These are phyloP conservation scores for Pseudogymnoascus sp. DNA, from an alignment of 2,329 filamentous ascomycete genomes.

Conservation along the genomic window DNA sequence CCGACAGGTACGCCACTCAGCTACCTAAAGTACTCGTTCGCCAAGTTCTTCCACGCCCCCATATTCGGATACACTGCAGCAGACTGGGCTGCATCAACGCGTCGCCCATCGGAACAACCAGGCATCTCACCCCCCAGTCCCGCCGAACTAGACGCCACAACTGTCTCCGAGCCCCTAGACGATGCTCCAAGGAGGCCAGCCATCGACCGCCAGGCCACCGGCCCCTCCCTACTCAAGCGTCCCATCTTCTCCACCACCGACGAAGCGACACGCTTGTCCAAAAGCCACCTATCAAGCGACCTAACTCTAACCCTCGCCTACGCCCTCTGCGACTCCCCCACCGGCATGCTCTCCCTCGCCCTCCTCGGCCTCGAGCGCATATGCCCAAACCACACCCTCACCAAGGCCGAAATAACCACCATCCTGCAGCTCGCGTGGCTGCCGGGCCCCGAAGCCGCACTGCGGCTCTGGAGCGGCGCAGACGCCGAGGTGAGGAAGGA, in stretches of 20 bases:
- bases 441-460: constrained; percentile 52
- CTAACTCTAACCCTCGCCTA: constrained; percentile 44
- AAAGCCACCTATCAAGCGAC: constrained; percentile 34
- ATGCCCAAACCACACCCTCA: constrained; percentile 34
- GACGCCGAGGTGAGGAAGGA: constrained; percentile 13
- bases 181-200: background rate
- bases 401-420: constrained; percentile 47
- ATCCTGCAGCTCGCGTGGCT: constrained; percentile 57
- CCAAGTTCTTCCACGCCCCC: constrained; percentile 38
- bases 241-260: constrained; percentile 15
- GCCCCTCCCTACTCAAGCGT: constrained; percentile 14
- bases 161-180: background rate
- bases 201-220: background rate
- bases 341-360: constrained; percentile 47
- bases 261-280: constrained; percentile 4
- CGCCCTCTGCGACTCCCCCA: constrained; percentile 53
- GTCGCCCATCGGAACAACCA: background rate
- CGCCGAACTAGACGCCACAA: background rate
- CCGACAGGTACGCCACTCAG: constrained; percentile 35
- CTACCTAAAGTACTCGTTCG: constrained; percentile 49
- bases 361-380: constrained; percentile 38
- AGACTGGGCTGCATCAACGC: constrained; percentile 20
- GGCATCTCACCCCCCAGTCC: background rate
- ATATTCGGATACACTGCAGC: constrained; percentile 48
- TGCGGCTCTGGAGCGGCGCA: constrained; percentile 44